Percentiles rank a stretch among this genome's conserved stretches.
Evolutionary conservation across 805 yeast genomes (phyloP).

Genomic region (Sugiyamaella valdiviana): DNA sequence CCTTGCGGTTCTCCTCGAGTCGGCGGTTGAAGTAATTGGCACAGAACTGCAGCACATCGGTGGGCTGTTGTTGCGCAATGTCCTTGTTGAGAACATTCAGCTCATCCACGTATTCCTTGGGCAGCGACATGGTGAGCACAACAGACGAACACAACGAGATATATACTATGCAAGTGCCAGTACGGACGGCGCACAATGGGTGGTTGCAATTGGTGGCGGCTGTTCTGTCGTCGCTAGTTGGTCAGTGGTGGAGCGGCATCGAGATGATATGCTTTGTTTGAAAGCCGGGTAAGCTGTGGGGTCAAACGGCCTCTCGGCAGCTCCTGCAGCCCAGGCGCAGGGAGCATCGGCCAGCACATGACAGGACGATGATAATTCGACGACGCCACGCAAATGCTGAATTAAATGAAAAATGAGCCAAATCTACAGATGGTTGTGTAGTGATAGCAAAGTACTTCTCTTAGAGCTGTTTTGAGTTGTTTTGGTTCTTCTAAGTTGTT

Average conservation of each 20-base stretch:
- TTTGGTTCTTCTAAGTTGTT: no score
- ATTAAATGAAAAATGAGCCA: no score
- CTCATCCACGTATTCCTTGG: conserved; percentile 43
- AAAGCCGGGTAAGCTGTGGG: not conserved
- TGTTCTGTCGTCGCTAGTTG: not conserved
- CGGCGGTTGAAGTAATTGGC: conserved; percentile 63
- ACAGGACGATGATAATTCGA: no score
- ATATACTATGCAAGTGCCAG: not conserved
- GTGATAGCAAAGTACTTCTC: no score
- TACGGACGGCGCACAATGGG: not conserved
- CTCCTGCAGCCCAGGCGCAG: not conserved
- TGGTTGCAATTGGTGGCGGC: not conserved
- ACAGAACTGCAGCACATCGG: conserved; percentile 67
- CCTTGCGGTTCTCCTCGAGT: conserved; percentile 37
- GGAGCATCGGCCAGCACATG: no score
- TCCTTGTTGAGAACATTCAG: conserved; percentile 59
- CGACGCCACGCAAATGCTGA: no score
- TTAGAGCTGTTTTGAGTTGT: no score
- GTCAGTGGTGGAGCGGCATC: not conserved
- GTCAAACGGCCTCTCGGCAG: not conserved
- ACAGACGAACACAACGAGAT: not conserved
- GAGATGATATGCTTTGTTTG: not conserved
- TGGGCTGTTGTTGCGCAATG: conserved; percentile 49
- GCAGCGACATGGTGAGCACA: conserved; percentile 30
- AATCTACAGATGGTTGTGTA: no score